Conservation (phyloP, 768 basidiomycete species). For the Kondoa subrosea region DNA sequence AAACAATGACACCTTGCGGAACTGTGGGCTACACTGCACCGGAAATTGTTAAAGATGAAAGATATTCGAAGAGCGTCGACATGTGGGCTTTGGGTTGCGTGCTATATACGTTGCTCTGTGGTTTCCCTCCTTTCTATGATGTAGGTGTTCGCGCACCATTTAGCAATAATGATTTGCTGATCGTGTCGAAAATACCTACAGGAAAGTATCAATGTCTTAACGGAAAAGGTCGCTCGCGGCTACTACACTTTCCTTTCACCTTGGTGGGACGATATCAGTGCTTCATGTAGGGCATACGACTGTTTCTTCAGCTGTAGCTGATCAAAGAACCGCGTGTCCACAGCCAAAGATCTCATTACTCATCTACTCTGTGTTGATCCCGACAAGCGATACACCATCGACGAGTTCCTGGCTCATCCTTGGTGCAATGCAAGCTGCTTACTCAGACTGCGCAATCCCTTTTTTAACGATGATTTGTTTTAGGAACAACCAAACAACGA, state of each 20-base stretch:
- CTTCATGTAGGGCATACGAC: constrained; percentile 42
- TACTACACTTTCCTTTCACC: constrained; percentile 97
- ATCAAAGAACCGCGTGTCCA: background rate
- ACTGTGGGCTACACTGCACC: constrained; percentile 99
- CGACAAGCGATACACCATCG: constrained; percentile 85
- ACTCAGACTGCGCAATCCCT: constrained; percentile 1
- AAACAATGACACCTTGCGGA: constrained; percentile 99
- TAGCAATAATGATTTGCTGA: background rate
- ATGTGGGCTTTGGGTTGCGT: constrained; percentile 99
- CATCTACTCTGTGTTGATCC: constrained; percentile 93
- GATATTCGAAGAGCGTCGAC: constrained; percentile 89
- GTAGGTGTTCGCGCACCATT: background rate
- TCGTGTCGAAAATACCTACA: background rate
- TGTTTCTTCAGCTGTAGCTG: constrained; percentile 5
- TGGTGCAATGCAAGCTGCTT: constrained; percentile 53
- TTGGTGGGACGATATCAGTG: constrained; percentile 95
- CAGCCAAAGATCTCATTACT: constrained; percentile 86
- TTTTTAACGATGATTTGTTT: constrained; percentile 4
- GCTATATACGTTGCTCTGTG: constrained; percentile 92
- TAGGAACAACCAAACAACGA: constrained; percentile 9
- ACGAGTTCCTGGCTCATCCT: constrained; percentile 89
- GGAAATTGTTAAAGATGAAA: constrained; percentile 97
- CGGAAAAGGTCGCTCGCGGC: constrained; percentile 92
- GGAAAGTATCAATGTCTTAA: constrained; percentile 91
- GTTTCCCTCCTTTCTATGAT: constrained; percentile 86